Base-by-base conservation (phyloP, 768 basidiomycete species). In the Calocybe cyanea region DNA sequence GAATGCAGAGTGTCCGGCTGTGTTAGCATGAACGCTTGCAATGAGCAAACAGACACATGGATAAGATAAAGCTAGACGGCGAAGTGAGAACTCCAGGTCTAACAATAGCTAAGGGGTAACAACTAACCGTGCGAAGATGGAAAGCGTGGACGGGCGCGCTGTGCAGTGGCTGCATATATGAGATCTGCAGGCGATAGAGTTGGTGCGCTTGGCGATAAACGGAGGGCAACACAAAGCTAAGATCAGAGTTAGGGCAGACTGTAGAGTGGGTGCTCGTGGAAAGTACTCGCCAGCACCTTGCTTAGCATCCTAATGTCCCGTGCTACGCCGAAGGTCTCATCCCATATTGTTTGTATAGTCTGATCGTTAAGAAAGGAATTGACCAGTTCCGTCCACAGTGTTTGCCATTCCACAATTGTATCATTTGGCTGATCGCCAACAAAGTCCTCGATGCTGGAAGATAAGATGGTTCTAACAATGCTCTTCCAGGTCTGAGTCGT, bases 31-130 rank as follows among this genome's bases (percentile, higher is more conserved):
- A 57, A 83, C 75, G 11, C 82, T 76, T n/a, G 93, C 87, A 48
- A 98, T 85, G 34, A 96, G 75, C 23, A 95, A 73, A 57, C 90
- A 92, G 15, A 92, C 63, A 2, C 78, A 70, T 7, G 93, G 87
- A 58, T 94, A 91, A 15, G 90, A 68, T 17, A 93, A 61, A 45
- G 73, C 89, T 92, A 45, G 37, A 21, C 28, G 20, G 23, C 35
- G 31, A 34, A 10, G 35, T 38, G 45, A 41, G 38, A 46, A 38
- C 7, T 30, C 41, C 3, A 19, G 21, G 25, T n/a, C n/a, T n/a
- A n/a, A 30, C 10, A 15, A 40, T 30, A 13, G 18, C 15, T 15
- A 38, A 17, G 24, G 19, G 10, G 18, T 18, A 38, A 46, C 23
- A 28, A 57, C 78, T 50, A 49, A 87, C 90, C 63, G 49, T 72